Evolutionary conservation across 768 basidiomycete species (phyloP), one percentile per base, ranked within the genome.

Genomic region (Leccinellum rugosiceps): DNA sequence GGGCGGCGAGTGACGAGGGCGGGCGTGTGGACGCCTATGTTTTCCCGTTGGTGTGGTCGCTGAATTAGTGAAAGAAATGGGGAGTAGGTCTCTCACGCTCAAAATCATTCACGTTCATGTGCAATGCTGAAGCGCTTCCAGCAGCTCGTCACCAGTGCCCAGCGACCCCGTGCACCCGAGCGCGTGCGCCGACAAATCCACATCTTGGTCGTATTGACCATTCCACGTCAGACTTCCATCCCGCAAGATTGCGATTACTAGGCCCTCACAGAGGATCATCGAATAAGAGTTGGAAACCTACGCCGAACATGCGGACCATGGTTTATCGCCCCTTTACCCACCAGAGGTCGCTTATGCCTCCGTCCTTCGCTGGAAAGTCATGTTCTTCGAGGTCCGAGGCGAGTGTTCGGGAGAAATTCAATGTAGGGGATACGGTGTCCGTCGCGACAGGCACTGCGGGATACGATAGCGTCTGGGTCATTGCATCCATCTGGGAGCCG

Each of bases 401-500:
- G 14, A 57, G 14, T 11, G 49, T 53, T 19, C 59, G 14, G 21
- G 74, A 76, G 47, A 63, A 63, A 13, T 91, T 81, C 64, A 68
- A 62, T 2, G 70, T 88, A 6, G 90, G 90, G 1, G 87, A 91
- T 66, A 84, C 86, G 0, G 82, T 92, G 3, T 77, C 85, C 34
- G 76, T 92, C 19, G 74, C 81, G 45, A 78, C 80, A 2, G 65
- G 68, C 7, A 64, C 77, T 4, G 75, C 71, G 21, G 76, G 68
- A 32, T 75, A 75, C 11, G 82, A 84, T 0, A 90, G 88, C 59
- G 74, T 90, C 51, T 90, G 82, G 4, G 84, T 90, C 43, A 84
- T 92, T 47, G 74, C 82, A 17, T 76, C 86, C 0, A 82, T 92
- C 77, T 91, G 88, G 86, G 81, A 87, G 7, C n/a, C n/a, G n/a